Base-by-base conservation (phyloP, 495 filamentous ascomycete genomes). In the Stereocaulon alpinum region DNA sequence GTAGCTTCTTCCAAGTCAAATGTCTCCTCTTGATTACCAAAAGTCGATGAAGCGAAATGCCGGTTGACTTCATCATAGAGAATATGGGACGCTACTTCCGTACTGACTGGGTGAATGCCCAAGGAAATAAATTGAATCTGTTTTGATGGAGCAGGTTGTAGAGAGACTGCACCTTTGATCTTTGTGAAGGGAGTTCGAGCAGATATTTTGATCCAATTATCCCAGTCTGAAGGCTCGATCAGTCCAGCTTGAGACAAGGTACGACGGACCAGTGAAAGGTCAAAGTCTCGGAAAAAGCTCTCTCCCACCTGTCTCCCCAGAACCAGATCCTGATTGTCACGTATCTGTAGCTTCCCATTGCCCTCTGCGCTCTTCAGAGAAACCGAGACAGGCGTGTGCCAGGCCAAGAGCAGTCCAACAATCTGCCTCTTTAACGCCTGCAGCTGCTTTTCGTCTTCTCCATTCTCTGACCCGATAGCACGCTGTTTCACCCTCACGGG, bases 401-500 rank as follows among this genome's bases (percentile, higher is more conserved):
- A 89, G 2, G 86, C 77, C 30, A 96, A 73, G 30, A 93, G 67
- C 1, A 95, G 63, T 4, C 82, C 80, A 18, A 84, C 77, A 11
- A 89, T 64, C 3, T 68, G 65, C 44, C 74, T 77, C 64, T 78
- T 81, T 27, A 96, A 72, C 2, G 73, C 70, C 15, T 88, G 82
- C 85, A 89, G 92, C 54, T 87, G 79, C 56, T 79, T 79, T 32
- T 91, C 86, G 3, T 82, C 60, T 47, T 86, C 80, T 12, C 75
- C 73, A 54, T 71, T 73, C 55, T 78, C 70, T 14, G 73, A 63
- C 49, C 68, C 57, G 5, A 76, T 65, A 12, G 80, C 77, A 64
- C 90, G 79, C 66, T 87, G 87, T 71, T 93, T 95, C 22, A 96
- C 85, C n/a, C 94, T 86, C 12, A 98, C 93, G 2, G 93, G 93